Evolutionary conservation across 1,284 basidiomycete genomes (phyloP).

Genomic region (Sanghuangporus sanghuang): DNA sequence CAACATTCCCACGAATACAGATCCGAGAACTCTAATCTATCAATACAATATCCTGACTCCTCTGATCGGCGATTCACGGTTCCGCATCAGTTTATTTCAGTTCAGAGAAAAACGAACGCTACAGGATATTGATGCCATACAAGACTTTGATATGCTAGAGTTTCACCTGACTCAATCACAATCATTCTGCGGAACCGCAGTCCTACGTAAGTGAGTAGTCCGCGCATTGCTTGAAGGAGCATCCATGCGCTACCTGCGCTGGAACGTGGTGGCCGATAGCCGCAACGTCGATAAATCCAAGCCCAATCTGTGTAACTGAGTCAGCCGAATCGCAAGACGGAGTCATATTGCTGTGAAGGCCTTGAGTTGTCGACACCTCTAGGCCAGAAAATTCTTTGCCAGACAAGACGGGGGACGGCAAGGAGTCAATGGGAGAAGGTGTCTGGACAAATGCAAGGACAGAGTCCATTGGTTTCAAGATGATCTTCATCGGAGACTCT

Average conservation of each 20-base stretch:
- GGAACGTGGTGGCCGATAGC: too few species aligned
- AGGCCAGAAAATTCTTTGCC: neutral
- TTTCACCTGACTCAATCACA: too few species aligned
- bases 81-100: neutral
- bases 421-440: neutral
- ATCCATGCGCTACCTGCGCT: too few species aligned
- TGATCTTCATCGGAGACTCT: neutral
- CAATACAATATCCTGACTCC: neutral
- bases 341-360: neutral
- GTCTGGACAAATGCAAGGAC: neutral
- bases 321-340: too few species aligned
- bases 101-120: neutral
- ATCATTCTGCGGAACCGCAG: too few species aligned
- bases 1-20: neutral
- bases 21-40: neutral
- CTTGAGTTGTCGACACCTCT: neutral
- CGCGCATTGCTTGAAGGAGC: too few species aligned
- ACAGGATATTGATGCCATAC: neutral
- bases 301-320: too few species aligned
- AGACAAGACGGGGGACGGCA: neutral
- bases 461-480: neutral
- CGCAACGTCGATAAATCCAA: too few species aligned
- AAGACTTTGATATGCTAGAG: too few species aligned
- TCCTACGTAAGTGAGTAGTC: too few species aligned
- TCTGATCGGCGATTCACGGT: neutral